Evolutionary conservation across 2,329 filamentous ascomycete species (phyloP).

Genomic region (Torrubiellomyces zombiae): DNA sequence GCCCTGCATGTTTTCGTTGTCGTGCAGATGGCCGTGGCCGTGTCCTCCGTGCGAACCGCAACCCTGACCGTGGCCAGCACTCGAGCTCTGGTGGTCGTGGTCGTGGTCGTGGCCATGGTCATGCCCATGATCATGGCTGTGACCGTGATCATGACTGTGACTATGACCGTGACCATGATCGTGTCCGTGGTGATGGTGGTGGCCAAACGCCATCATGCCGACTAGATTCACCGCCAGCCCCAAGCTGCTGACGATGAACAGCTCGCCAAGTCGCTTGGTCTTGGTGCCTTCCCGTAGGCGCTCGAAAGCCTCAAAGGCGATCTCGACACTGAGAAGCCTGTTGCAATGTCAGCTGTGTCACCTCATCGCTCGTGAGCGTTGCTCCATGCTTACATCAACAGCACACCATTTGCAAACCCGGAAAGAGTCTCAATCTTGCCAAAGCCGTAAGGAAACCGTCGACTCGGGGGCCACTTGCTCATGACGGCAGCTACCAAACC

Average conservation of each 20-base stretch:
- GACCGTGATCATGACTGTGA: conserved; percentile 22
- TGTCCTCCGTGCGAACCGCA: conserved; percentile 17
- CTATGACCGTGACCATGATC: conserved; percentile 22
- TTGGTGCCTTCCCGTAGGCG: conserved; percentile 69
- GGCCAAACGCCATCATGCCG: conserved; percentile 72
- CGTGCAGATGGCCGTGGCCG: conserved; percentile 31
- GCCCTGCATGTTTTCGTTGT: conserved; percentile 95
- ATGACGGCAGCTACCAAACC: conserved; percentile 84
- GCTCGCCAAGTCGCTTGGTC: conserved; percentile 68
- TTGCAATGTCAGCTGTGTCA: background rate
- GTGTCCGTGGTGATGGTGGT: conserved; percentile 37
- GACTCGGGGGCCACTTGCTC: conserved; percentile 88
- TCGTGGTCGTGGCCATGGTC: conserved; percentile 17
- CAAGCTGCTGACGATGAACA: conserved; percentile 74
- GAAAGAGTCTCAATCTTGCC: conserved; percentile 94
- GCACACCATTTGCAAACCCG: conserved; percentile 90
- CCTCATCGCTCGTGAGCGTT: too few relatives aligned
- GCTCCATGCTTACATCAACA: conserved; percentile 52
- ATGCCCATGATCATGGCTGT: conserved; percentile 22
- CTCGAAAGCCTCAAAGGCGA: conserved; percentile 87
- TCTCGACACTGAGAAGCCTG: conserved; percentile 85
- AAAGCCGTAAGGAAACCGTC: conserved; percentile 83
- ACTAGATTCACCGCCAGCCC: conserved; percentile 84
- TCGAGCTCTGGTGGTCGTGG: too few relatives aligned
- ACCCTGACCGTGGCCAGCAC: conserved; percentile 52